Evolutionary conservation across 176 grass and related monocot species (phyloP), one percentile per base, ranked within the genome.

Genomic region (Musa beccarii): DNA sequence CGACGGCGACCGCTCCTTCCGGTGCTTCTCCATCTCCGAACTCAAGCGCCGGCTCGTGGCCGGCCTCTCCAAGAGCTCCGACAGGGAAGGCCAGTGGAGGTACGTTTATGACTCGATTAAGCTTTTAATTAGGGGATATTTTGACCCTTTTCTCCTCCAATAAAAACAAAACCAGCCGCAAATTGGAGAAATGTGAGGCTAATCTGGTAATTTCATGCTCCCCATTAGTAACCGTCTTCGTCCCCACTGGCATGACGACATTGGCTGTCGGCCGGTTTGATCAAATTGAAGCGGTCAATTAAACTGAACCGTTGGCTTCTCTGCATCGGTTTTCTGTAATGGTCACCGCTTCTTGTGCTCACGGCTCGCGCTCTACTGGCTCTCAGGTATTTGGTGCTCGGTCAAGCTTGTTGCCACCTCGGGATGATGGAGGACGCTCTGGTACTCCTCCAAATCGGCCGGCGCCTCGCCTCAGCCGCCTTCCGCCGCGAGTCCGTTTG

Each of bases 351-450:
- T 6, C 6, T 65, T 10, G 10, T 65, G 11, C 66, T 43, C 10
- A 10, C 66, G 2, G 34, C 11, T 10, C 2, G 6, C 67, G 34
- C 34, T 4, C 3, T 43, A 4, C 34, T 43, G 34, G 19, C 50
- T 20, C 29, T 10, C 73, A 96, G 92, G 86, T 99, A 99, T 74
- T 73, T 89, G 76, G 88, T 88, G 15, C 66, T 99, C 8, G 96
- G 96, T 1, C 84, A 99, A 62, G 91, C 96, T 20, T 94, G 91
- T 72, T 89, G 86, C 67, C 91, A 95, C 80, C 85, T 99, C 3
- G 96, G 96, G 11, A 69, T 99, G 16, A 99, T 99, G 22, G 96
- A 99, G 74, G 96, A 99, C 51, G 91, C 96, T 59, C 88, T 92
- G 86, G 82, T 95, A n/a, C 86, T 99, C 2, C 82, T 99, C 53